phyloP scores from a whole-genome alignment of 352 stramenopile genomes.

The Thalassiosira hispida region DNA sequence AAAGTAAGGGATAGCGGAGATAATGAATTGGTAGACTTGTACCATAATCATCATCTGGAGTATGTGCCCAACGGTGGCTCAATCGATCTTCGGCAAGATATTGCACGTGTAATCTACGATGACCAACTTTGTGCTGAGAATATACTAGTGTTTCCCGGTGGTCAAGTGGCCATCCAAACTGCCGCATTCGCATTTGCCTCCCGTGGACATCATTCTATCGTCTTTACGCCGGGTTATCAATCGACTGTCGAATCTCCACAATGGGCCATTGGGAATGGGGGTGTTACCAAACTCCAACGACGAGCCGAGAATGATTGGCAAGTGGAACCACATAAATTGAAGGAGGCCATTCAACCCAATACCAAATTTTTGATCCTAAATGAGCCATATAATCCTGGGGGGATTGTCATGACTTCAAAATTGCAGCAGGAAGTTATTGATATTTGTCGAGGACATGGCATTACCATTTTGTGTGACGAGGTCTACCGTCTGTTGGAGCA shows the following conservation, averaged over 20 bases:
- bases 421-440: conserved; percentile 64
- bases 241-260: conserved; percentile 64
- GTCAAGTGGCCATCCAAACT: conserved; percentile 80
- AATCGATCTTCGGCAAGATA: conserved; percentile 67
- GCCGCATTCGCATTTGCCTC: conserved; percentile 55
- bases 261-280: conserved; percentile 42
- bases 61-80: conserved; percentile 80
- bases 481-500: conserved; percentile 82
- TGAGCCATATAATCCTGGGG: conserved; percentile 79
- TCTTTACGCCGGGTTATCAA: conserved; percentile 81
- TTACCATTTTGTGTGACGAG: conserved; percentile 78
- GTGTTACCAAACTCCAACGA: conserved; percentile 61
- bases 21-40: conserved; percentile 59
- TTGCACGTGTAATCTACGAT: conserved; percentile 64
- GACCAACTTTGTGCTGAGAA: conserved; percentile 53
- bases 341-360: conserved; percentile 59
- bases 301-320: conserved; percentile 69
- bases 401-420: conserved; percentile 62
- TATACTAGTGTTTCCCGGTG: conserved; percentile 77
- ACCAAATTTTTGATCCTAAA: conserved; percentile 79
- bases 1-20: conserved; percentile 40
- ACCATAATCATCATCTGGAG: conserved; percentile 63
- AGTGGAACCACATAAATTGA: conserved; percentile 59
- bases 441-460: conserved; percentile 55
- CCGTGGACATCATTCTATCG: conserved; percentile 66